These are phyloP conservation scores for Microstroma glucosiphilum DNA, from an alignment of 1,284 basidiomycete genomes.

Conservation along the genomic window DNA sequence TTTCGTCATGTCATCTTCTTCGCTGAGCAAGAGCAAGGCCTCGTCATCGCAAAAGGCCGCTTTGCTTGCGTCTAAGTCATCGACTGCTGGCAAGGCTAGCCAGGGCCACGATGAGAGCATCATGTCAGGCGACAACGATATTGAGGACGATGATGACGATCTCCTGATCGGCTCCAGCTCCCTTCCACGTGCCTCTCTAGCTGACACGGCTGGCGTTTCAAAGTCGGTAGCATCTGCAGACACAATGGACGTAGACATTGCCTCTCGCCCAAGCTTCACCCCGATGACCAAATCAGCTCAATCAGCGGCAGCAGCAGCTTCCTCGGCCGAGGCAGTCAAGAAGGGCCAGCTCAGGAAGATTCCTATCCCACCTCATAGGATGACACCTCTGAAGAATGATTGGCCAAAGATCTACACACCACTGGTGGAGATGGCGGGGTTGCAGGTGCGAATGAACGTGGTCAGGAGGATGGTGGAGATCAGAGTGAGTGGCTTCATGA, in stretches of 20 bases:
- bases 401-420: constrained; percentile 97
- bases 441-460: constrained; percentile 96
- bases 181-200: background rate
- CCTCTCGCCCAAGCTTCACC: constrained; percentile 12
- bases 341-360: constrained; percentile 54
- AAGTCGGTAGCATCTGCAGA: constrained; percentile 2
- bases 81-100: background rate
- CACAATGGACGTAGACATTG: constrained; percentile 13
- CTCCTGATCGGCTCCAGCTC: constrained; percentile 3
- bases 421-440: constrained; percentile 82
- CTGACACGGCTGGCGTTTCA: background rate
- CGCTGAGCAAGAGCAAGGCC: no score
- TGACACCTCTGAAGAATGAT: constrained; percentile 93
- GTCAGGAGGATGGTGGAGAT: constrained; percentile 81
- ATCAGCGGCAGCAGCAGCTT: constrained; percentile 7
- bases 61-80: background rate
- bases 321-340: constrained; percentile 4
- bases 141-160: background rate
- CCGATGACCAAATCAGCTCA: constrained; percentile 10
- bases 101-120: background rate
- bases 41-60: no score
- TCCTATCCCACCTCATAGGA: constrained; percentile 87
- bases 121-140: background rate
- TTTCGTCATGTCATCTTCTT: no score
- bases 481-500: constrained; percentile 60